Percentiles rank a stretch among this genome's conserved stretches.
Conservation (phyloP, 2,329 filamentous ascomycete genomes). For the Fusarium ambrosium region DNA sequence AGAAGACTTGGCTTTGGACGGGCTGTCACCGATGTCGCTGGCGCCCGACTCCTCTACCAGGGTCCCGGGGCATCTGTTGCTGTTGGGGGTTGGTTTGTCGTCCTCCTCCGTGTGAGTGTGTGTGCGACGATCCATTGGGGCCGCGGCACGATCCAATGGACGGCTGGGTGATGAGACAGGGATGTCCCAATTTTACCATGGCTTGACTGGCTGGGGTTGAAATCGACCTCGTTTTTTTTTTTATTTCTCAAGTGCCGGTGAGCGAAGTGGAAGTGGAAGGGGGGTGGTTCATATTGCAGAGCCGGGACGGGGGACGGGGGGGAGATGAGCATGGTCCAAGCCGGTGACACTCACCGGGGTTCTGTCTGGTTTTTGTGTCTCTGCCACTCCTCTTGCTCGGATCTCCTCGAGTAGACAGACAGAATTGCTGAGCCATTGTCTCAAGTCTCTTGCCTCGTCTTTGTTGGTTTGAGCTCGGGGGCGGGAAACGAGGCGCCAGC, state of each 20-base stretch:
- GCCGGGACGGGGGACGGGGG: neutral
- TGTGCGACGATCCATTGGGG: constrained; percentile 33
- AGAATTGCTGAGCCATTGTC: constrained; percentile 17
- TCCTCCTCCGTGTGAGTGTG: constrained; percentile 3
- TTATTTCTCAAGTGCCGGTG: constrained; percentile 22
- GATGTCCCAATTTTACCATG: constrained; percentile 13
- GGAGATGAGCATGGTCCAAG: too few relatives aligned
- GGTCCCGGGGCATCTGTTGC: constrained; percentile 30
- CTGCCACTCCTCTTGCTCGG: neutral
- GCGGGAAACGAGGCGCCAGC: constrained; percentile 23
- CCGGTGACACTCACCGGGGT: too few relatives aligned
- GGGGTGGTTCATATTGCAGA: neutral
- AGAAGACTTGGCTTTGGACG: constrained; percentile 44
- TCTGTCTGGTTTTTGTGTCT: constrained; percentile 1
- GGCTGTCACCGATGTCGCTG: constrained; percentile 40
- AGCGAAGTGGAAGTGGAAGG: neutral
- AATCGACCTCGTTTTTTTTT: constrained; percentile 7
- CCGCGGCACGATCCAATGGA: constrained; percentile 25
- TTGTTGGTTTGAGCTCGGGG: neutral
- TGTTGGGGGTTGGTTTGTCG: constrained; percentile 13
- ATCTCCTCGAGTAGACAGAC: neutral
- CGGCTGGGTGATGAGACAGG: neutral
- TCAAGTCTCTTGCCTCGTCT: constrained; percentile 19
- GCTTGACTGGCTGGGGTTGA: constrained; percentile 5
- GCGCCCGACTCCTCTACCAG: constrained; percentile 43